Percentiles rank a stretch among this genome's conserved stretches.
Conservation (phyloP, 352 stramenopile species). For the Globisporangium radiosum region DNA sequence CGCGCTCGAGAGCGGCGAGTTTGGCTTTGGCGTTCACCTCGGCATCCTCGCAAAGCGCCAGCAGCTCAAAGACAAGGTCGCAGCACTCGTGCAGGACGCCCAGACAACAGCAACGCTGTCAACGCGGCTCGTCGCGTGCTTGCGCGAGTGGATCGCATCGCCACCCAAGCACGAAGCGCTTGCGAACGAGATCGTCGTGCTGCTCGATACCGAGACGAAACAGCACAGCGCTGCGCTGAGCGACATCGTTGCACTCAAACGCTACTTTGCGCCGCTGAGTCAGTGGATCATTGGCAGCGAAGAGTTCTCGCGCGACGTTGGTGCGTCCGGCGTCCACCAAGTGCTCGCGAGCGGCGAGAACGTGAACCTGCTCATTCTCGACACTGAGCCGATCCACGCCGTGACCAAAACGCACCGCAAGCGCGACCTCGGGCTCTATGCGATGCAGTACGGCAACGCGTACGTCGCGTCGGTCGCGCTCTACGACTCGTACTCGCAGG, state of each 20-base stretch:
- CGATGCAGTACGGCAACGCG: conserved; percentile 92
- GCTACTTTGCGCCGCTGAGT: conserved; percentile 59
- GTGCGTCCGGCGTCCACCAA: conserved; percentile 64
- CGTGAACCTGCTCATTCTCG: conserved; percentile 69
- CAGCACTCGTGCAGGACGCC: conserved; percentile 25
- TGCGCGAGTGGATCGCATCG: conserved; percentile 41
- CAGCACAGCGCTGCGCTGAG: conserved; percentile 19
- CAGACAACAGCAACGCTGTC: conserved; percentile 24
- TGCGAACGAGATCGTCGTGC: conserved; percentile 53
- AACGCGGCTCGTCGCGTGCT: conserved; percentile 37
- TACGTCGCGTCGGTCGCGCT: conserved; percentile 90
- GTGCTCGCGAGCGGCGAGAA: conserved; percentile 70
- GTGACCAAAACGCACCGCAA: conserved; percentile 76
- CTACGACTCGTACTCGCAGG: conserved; percentile 84
- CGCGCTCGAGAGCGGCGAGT: conserved; percentile 54
- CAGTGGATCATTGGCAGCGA: conserved; percentile 80
- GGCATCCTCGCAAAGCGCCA: conserved; percentile 64
- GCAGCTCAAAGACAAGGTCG: conserved; percentile 62
- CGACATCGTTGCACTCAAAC: conserved; percentile 47
- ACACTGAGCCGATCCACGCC: conserved; percentile 66
- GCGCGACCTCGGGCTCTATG: conserved; percentile 88
- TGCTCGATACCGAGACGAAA: conserved; percentile 56
- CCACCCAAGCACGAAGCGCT: conserved; percentile 51
- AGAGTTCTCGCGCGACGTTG: conserved; percentile 66
- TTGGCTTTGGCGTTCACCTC: conserved; percentile 68